Conservation (phyloP, 2,329 filamentous ascomycete species). For the Fusarium sp. region DNA sequence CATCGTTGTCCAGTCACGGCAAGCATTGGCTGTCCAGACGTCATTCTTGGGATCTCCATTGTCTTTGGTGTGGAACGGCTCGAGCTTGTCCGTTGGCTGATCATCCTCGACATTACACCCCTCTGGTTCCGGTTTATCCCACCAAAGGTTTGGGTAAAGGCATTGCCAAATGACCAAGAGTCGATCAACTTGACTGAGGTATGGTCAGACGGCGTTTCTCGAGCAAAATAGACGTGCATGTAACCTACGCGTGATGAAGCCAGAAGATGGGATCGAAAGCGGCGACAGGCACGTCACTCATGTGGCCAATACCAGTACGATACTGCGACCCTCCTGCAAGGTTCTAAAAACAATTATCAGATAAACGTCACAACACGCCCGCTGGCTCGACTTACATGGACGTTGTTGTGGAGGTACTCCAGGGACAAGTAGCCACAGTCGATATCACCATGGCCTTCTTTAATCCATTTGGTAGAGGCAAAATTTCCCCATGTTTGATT, state of each 20-base stretch:
- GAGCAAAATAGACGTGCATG: too few species aligned
- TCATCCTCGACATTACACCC: too few species aligned
- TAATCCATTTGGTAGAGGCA: background rate
- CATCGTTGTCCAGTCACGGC: background rate
- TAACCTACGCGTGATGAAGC: constrained; percentile 38
- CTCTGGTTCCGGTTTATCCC: too few species aligned
- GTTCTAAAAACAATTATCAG: too few species aligned
- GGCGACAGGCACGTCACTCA: constrained; percentile 21
- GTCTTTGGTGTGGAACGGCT: constrained; percentile 11
- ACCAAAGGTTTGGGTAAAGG: too few species aligned
- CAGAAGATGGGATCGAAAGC: constrained; percentile 37
- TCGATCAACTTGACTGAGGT: constrained; percentile 21
- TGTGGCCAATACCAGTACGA: constrained; percentile 9
- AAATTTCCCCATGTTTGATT: too few species aligned
- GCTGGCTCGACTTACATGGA: constrained; percentile 1
- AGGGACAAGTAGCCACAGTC: constrained; percentile 4
- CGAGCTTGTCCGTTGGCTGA: constrained; percentile 3
- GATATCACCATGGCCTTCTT: too few species aligned
- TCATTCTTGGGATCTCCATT: background rate
- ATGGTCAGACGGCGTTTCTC: too few species aligned
- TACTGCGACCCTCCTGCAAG: background rate
- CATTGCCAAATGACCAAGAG: constrained; percentile 21
- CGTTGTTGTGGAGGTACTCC: constrained; percentile 15
- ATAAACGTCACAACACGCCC: too few species aligned
- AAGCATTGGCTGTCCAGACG: background rate